A percentile compares a stretch with the other conserved stretches of the same genome.
Evolutionary conservation across 768 basidiomycete genomes (phyloP).

Genomic region (Tricholoma saponaceum): DNA sequence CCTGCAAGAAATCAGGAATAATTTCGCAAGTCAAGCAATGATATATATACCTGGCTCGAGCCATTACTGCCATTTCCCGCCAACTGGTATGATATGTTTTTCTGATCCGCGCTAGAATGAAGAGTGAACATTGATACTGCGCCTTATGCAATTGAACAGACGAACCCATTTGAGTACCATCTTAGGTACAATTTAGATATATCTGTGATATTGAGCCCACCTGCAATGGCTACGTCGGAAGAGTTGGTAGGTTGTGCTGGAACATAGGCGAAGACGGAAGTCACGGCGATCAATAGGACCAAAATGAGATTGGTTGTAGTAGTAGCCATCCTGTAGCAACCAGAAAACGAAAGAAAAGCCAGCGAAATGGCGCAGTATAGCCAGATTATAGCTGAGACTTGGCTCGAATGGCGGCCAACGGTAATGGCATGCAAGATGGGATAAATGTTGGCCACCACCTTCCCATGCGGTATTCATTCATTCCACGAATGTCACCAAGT

Average conservation of each 20-base stretch:
- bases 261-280: slow-evolving; percentile 45
- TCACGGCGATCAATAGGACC: slow-evolving; percentile 11
- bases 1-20: slow-evolving; percentile 37
- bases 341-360: not conserved
- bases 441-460: slow-evolving; percentile 1
- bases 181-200: slow-evolving; percentile 54
- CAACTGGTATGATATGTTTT: slow-evolving; percentile 54
- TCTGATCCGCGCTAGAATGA: slow-evolving; percentile 34
- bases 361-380: not conserved
- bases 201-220: slow-evolving; percentile 50
- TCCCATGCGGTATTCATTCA: slow-evolving; percentile 11
- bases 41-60: slow-evolving; percentile 45
- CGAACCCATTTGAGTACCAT: slow-evolving; percentile 55
- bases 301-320: slow-evolving; percentile 4
- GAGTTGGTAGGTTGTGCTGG: slow-evolving; percentile 73
- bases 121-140: slow-evolving; percentile 3
- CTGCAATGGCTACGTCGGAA: slow-evolving; percentile 38
- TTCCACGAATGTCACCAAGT: not conserved
- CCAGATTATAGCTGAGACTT: not conserved
- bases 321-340: slow-evolving; percentile 1
- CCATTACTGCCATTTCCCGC: slow-evolving; percentile 46
- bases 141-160: slow-evolving; percentile 11
- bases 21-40: not conserved
- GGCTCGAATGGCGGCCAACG: not conserved
- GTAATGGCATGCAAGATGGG: not conserved